A percentile compares a stretch with the other conserved stretches of the same genome.
Conservation (phyloP, 768 basidiomycete genomes). For the Pisolithus orientalis region DNA sequence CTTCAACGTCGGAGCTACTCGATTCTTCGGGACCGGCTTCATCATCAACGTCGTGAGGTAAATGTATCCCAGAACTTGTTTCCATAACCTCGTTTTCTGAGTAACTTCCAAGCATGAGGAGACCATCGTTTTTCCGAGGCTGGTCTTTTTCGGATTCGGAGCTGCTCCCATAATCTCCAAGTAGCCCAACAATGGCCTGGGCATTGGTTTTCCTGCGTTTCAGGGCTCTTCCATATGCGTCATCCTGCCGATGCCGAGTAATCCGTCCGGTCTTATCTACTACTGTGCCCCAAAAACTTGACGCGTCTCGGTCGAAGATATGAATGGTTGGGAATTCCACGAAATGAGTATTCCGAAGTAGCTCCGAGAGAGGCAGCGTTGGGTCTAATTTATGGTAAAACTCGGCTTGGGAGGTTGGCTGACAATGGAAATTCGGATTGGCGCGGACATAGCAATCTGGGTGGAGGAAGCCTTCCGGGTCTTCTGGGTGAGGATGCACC, state of each 20-base stretch:
- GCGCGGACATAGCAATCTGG: conserved; percentile 61
- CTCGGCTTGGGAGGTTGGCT: conserved; percentile 22
- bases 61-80: not conserved
- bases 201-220: conserved; percentile 59
- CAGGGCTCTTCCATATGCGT: conserved; percentile 24
- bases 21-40: conserved; percentile 3
- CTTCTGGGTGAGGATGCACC: conserved; percentile 46
- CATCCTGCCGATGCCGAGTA: conserved; percentile 12
- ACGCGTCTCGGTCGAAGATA: conserved; percentile 52
- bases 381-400: conserved; percentile 56
- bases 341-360: conserved; percentile 59
- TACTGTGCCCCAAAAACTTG: conserved; percentile 51
- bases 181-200: conserved; percentile 48
- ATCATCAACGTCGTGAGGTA: not conserved
- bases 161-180: conserved; percentile 50
- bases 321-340: conserved; percentile 84
- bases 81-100: conserved; percentile 15
- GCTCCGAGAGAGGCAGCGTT: conserved; percentile 35
- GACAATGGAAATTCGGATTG: conserved; percentile 20
- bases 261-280: conserved; percentile 47
- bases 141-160: conserved; percentile 25
- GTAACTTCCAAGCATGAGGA: conserved; percentile 21
- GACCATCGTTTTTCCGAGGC: conserved; percentile 4
- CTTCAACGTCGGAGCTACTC: conserved; percentile 5
- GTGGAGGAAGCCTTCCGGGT: conserved; percentile 46